Evolutionary conservation across 2,329 filamentous ascomycete species (phyloP).

Genomic region (Cordyceps cateniannulata): DNA sequence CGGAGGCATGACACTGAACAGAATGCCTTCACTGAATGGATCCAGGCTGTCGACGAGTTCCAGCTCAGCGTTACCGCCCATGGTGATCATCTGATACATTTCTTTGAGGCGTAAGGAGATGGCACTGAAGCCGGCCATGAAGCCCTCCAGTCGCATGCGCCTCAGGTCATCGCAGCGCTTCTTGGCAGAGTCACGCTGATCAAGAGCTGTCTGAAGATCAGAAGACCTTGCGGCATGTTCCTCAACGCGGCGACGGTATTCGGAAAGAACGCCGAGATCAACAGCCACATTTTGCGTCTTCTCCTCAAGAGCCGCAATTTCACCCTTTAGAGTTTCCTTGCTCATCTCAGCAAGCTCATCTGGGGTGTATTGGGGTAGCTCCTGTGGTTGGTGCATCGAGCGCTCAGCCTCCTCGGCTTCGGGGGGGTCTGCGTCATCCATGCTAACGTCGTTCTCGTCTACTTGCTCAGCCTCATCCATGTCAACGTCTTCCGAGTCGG

Average conservation of each 20-base stretch:
- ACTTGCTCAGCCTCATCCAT: constrained; percentile 24
- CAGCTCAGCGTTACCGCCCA: constrained; percentile 96
- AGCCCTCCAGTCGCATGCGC: constrained; percentile 83
- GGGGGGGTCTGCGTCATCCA: not conserved
- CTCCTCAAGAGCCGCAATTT: constrained; percentile 57
- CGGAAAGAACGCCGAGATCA: constrained; percentile 80
- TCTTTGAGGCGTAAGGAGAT: constrained; percentile 96
- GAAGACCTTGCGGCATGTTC: constrained; percentile 76
- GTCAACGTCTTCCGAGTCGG: constrained; percentile 27
- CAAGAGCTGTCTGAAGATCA: constrained; percentile 73
- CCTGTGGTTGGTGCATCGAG: constrained; percentile 35
- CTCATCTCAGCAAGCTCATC: constrained; percentile 63
- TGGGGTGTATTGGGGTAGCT: constrained; percentile 71
- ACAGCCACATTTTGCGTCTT: constrained; percentile 79
- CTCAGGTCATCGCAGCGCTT: constrained; percentile 88
- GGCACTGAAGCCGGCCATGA: constrained; percentile 94
- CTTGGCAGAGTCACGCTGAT: constrained; percentile 78
- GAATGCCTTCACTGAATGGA: constrained; percentile 91
- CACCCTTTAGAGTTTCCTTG: constrained; percentile 53
- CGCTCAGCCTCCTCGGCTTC: constrained; percentile 17
- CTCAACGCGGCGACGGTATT: constrained; percentile 80
- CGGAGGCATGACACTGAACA: constrained; percentile 97
- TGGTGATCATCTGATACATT: constrained; percentile 99
- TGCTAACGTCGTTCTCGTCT: constrained; percentile 15
- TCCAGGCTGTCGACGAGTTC: constrained; percentile 95